Evolutionary conservation across 1,139 yeast genomes (phyloP), one percentile per base, ranked within the genome.

Genomic region (Debaryomyces coudertii): DNA sequence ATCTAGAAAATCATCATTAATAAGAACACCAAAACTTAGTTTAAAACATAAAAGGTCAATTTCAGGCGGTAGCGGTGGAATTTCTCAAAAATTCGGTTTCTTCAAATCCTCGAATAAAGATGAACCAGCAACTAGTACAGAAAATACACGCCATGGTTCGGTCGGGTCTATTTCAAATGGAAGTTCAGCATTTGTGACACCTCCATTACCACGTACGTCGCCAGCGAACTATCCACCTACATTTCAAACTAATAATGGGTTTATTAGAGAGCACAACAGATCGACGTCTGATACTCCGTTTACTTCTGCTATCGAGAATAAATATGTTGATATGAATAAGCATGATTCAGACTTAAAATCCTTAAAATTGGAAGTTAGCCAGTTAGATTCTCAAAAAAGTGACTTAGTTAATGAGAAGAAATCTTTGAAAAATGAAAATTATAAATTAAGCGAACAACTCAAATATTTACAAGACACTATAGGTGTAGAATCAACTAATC

Each of bases 31-130:
- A 16, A 64, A 66, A 44, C 54, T 65, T 44, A 62, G 68, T 29
- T 59, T 73, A 46, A 71, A 68, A 45, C 80, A 75, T 53, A 74
- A 73, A 53, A 56, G 79, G 24, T 71, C 78, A 5, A 57, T 61
- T 4, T 72, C 78, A 24, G 76, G 76, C 12, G 75, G 77, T 11
- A 66, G 61, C 52, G 55, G 57, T 28, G 54, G 55, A 14, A 49
- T 61, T 36, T 52, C 63, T 20, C 60, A 62, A 34, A 72, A 72
- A 49, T 61, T 74, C 45, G 65, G 62, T 33, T 56, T 74, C 25
- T 73, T 74, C 57, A 69, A 66, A 49, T 48, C 61, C n/a, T 46
- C 38, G 27, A 30, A 31, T 20, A 60, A 53, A 31, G 65, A 58
- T 14, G 65, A 58, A 16, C 36, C 41, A 11, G 47, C 36, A 18